A percentile compares a stretch with the other conserved stretches of the same genome.
phyloP scores from a whole-genome alignment of 495 filamentous ascomycete genomes.

The Penicillium silybi region DNA sequence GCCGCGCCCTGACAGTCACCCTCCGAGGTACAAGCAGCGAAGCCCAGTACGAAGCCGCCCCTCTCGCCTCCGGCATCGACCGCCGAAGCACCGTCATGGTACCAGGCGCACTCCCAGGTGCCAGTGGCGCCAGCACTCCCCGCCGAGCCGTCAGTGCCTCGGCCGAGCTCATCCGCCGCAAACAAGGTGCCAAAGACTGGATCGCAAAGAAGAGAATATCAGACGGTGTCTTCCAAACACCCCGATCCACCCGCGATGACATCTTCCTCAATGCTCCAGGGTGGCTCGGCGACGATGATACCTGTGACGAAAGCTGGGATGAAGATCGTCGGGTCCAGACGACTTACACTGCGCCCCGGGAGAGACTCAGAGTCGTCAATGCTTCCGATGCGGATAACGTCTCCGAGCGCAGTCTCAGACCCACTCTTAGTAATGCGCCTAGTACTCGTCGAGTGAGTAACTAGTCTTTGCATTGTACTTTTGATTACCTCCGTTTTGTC shows the following conservation, averaged over 20 bases:
- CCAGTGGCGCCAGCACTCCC: conserved; percentile 26
- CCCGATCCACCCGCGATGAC: conserved; percentile 28
- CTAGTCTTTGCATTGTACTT: background rate
- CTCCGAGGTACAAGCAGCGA: conserved; percentile 25
- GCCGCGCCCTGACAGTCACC: conserved; percentile 47
- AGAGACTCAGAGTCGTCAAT: conserved; percentile 84
- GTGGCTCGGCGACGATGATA: conserved; percentile 24
- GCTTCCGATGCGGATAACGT: conserved; percentile 38
- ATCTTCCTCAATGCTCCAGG: conserved; percentile 26
- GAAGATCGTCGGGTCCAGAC: conserved; percentile 82
- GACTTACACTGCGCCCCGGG: conserved; percentile 88
- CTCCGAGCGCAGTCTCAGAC: conserved; percentile 26
- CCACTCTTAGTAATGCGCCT: conserved; percentile 12
- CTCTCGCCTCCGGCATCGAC: conserved; percentile 33
- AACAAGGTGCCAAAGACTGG: conserved; percentile 58
- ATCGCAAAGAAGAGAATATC: conserved; percentile 38
- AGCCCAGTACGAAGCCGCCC: conserved; percentile 11
- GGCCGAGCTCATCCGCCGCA: conserved; percentile 54
- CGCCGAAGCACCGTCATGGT: conserved; percentile 30
- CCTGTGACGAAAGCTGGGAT: conserved; percentile 44
- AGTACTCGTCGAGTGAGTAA: conserved; percentile 10
- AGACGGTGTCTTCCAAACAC: conserved; percentile 13
- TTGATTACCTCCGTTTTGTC: conserved; percentile 5
- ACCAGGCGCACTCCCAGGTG: background rate
- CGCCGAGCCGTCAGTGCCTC: conserved; percentile 57